Percentiles rank a stretch among this genome's conserved stretches.
Evolutionary conservation across 2,329 filamentous ascomycete genomes (phyloP).

Genomic region (Phoma sp.): DNA sequence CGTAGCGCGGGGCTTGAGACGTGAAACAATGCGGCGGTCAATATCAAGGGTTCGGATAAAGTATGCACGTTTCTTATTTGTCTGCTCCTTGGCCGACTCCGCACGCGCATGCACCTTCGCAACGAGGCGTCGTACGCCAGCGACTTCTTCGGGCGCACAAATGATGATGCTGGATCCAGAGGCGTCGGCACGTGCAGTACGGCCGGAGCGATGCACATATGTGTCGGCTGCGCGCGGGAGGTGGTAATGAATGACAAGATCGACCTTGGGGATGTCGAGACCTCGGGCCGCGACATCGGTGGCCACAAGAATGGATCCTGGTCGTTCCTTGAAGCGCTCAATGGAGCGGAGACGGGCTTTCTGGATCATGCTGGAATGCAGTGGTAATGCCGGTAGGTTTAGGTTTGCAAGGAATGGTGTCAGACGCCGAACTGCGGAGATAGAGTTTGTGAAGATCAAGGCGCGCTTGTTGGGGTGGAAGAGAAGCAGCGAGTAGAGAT

Average conservation of each 20-base stretch:
- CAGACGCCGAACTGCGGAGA: slow-evolving; percentile 86
- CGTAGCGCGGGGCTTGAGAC: slow-evolving; percentile 77
- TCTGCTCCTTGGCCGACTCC: slow-evolving; percentile 47
- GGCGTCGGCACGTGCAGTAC: slow-evolving; percentile 83
- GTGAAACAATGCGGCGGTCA: slow-evolving; percentile 78
- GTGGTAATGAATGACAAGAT: slow-evolving; percentile 94
- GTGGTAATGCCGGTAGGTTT: slow-evolving; percentile 74
- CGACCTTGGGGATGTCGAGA: slow-evolving; percentile 89
- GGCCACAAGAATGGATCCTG: slow-evolving; percentile 77
- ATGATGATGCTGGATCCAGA: slow-evolving; percentile 85
- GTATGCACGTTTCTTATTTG: slow-evolving; percentile 63
- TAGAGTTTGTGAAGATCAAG: slow-evolving; percentile 94
- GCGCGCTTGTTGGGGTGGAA: slow-evolving; percentile 82
- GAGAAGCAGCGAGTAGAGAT: slow-evolving; percentile 85
- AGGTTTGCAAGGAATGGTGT: slow-evolving; percentile 85
- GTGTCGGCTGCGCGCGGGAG: slow-evolving; percentile 89
- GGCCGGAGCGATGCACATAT: slow-evolving; percentile 94
- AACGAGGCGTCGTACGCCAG: slow-evolving; percentile 81
- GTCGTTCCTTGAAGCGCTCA: slow-evolving; percentile 79
- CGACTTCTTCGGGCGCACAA: slow-evolving; percentile 89
- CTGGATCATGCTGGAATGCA: slow-evolving; percentile 95
- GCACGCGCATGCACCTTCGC: slow-evolving; percentile 80
- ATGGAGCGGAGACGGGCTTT: slow-evolving; percentile 93
- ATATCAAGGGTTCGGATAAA: slow-evolving; percentile 83
- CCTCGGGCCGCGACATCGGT: slow-evolving; percentile 94